A percentile compares a stretch with the other conserved stretches of the same genome.
These are phyloP conservation scores for Pichia sp. DNA, from an alignment of 1,139 yeast species.

Conservation along the genomic window DNA sequence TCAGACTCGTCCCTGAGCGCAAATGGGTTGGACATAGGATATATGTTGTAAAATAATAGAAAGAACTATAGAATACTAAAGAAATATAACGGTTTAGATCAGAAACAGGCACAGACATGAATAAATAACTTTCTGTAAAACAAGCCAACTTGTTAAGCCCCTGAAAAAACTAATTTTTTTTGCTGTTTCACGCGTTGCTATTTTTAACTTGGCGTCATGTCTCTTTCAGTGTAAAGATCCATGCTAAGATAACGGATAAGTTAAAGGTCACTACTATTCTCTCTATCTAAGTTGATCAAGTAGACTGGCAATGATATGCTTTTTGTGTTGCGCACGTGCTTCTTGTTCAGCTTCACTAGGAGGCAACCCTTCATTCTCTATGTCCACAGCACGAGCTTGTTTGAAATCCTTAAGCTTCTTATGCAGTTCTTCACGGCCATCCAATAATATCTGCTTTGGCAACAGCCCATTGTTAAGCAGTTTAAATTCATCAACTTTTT, in stretches of 20 bases:
- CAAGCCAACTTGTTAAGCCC: neutral
- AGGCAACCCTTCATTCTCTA: constrained; percentile 79
- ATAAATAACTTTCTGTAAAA: neutral
- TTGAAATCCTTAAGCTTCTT: constrained; percentile 64
- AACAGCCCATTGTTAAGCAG: constrained; percentile 60
- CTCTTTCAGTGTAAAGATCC: neutral
- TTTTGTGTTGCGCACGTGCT: constrained; percentile 22
- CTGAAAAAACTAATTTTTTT: neutral
- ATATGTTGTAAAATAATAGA: no score
- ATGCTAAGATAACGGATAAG: no score
- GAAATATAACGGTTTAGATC: neutral
- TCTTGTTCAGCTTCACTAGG: constrained; percentile 59
- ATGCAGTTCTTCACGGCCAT: constrained; percentile 75
- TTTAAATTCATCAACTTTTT: constrained; percentile 59
- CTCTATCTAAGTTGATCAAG: neutral
- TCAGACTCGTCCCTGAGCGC: constrained; percentile 9
- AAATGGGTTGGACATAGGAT: constrained; percentile 2
- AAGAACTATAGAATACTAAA: no score
- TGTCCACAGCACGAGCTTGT: constrained; percentile 73
- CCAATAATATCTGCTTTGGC: constrained; percentile 64
- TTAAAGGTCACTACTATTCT: no score
- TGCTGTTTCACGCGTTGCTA: neutral
- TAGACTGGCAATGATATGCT: neutral
- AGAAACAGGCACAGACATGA: no score
- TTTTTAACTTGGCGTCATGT: neutral